phyloP scores from a whole-genome alignment of 2,329 filamentous ascomycete species.

The Aspergillus japonicus region DNA sequence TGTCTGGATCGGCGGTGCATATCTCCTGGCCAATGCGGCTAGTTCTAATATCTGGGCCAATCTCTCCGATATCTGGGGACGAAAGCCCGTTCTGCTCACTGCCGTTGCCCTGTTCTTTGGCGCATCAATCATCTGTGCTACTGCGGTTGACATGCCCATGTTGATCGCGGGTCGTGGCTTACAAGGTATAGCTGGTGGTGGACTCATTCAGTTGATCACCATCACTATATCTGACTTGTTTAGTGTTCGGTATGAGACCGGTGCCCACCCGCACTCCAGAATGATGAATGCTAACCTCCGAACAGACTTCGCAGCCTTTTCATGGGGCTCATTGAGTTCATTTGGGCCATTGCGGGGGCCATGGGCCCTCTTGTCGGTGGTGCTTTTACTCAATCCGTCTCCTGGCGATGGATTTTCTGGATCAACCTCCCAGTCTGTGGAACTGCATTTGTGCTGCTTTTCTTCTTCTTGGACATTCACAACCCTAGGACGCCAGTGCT shows the following conservation, averaged over 20 bases:
- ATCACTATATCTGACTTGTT: conserved; percentile 59
- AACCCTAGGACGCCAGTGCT: conserved; percentile 53
- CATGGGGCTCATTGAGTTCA: conserved; percentile 52
- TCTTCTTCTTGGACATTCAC: conserved; percentile 56
- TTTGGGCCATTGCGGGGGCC: conserved; percentile 57
- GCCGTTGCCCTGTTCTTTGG: conserved; percentile 52
- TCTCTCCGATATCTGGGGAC: conserved; percentile 31
- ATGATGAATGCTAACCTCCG: not conserved
- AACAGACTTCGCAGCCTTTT: conserved; percentile 48
- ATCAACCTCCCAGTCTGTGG: conserved; percentile 56
- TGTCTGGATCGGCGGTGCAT: conserved; percentile 75
- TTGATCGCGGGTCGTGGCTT: conserved; percentile 54
- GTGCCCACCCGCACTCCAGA: not conserved
- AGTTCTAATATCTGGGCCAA: conserved; percentile 70
- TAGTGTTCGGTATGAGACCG: conserved; percentile 40
- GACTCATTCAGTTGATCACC: conserved; percentile 52
- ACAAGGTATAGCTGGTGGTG: conserved; percentile 56
- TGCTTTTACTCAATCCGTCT: conserved; percentile 43
- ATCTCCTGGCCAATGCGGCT: conserved; percentile 67
- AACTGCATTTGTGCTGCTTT: conserved; percentile 49
- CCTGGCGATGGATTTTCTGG: conserved; percentile 58
- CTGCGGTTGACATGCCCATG: conserved; percentile 49
- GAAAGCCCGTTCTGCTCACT: conserved; percentile 50
- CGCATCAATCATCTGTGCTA: conserved; percentile 52
- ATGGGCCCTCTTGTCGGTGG: conserved; percentile 56